Base-by-base conservation (phyloP, 192 early-diverging fungal genomes). In the Coemansia sp. region DNA sequence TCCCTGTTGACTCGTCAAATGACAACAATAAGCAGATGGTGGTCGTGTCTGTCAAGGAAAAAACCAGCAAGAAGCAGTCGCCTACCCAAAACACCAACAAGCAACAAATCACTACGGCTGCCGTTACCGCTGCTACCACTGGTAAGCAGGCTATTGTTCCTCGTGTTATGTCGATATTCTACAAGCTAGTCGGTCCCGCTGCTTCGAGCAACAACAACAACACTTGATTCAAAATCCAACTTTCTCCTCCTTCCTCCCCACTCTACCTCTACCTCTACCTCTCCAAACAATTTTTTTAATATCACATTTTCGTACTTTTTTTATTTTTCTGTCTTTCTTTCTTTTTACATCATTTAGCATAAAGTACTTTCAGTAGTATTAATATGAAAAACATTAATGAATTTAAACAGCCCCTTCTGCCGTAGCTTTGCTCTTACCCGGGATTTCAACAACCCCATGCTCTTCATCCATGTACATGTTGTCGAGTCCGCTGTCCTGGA, bases 121-220 rank as follows among this genome's bases (percentile, higher is more conserved):
- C 49, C 4, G 49, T 52, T 13, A 57, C 8, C 8, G 55, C 55
- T 9, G 55, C 55, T 19, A 57, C 34, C 5, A 36, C n/a, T 36
- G 55, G 55, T 4, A 33, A 57, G 19, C 65, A 69, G 63, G 33
- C 55, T 14, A 33, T 56, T 22, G 50, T 80, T 29, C 69, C 78
- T 1, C 57, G 78, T 2, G 73, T 80, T 13, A 49, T 80, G 23
- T 80, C 78, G 61, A 71, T 80, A 34, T 80, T 80, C 49, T 80
- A 80, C 73, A 74, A 72, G 32, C 55, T 80, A 11, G 73, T 80
- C 22, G 73, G 78, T 48, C 55, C 55, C 4, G 59, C 67, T 2
- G 48, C 66, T 6, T 62, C 71, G 3, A 41, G 6, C 20, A 52
- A 11, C 49, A 25, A 48, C 19, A 48, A 48, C 46, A 48, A 2